phyloP scores from a whole-genome alignment of 1,284 basidiomycete genomes.

The Marasmius fiardii region DNA sequence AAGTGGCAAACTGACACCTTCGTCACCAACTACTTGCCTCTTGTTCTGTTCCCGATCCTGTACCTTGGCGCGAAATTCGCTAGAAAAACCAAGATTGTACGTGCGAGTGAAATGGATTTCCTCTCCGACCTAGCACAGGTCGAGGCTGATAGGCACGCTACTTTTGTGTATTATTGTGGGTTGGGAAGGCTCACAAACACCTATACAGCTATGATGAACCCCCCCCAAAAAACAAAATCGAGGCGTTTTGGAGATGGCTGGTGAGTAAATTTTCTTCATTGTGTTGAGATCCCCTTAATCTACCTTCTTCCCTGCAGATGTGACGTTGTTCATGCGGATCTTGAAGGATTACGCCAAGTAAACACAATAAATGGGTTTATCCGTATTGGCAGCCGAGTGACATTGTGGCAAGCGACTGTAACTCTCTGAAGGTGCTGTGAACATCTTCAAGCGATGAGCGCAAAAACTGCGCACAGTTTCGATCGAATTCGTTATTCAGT shows the following conservation, averaged over 20 bases:
- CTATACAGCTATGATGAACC: conserved; percentile 56
- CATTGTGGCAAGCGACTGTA: too few relatives aligned
- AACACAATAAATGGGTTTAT: too few relatives aligned
- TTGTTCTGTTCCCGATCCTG: conserved; percentile 74
- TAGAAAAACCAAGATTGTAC: conserved; percentile 39
- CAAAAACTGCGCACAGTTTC: too few relatives aligned
- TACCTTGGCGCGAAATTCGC: conserved; percentile 60
- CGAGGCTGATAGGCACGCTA: conserved; percentile 58
- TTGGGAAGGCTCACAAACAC: conserved; percentile 2
- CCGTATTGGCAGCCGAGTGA: too few relatives aligned
- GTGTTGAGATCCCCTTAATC: background rate
- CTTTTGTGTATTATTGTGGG: background rate
- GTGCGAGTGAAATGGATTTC: conserved; percentile 76
- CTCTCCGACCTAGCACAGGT: conserved; percentile 68
- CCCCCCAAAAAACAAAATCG: conserved; percentile 63
- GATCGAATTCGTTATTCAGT: too few relatives aligned
- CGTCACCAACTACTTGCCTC: conserved; percentile 78
- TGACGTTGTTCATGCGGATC: conserved; percentile 11
- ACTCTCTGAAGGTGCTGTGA: too few relatives aligned
- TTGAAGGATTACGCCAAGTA: too few relatives aligned
- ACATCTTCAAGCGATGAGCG: too few relatives aligned
- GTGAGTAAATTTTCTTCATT: conserved; percentile 37
- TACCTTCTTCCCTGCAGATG: conserved; percentile 6
- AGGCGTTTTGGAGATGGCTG: conserved; percentile 41
- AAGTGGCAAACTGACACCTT: conserved; percentile 60